phyloP scores from a whole-genome alignment of 768 basidiomycete genomes.

The Lentinula sp. region DNA sequence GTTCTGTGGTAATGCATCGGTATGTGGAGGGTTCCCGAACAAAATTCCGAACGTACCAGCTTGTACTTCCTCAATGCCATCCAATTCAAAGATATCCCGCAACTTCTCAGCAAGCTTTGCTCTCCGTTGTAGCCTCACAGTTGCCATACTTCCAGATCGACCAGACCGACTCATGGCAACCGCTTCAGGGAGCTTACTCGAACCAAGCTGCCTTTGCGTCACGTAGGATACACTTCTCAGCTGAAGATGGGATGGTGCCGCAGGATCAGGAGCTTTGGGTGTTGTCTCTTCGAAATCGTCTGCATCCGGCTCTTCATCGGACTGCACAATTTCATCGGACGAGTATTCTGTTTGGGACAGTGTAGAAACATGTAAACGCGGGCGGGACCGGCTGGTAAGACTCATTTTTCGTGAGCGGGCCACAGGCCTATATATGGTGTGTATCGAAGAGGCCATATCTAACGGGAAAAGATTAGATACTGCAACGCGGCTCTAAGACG shows the following conservation, averaged over 20 bases:
- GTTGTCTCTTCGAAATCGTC: slow-evolving; percentile 55
- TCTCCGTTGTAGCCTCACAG: slow-evolving; percentile 64
- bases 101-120: slow-evolving; percentile 81
- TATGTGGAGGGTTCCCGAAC: slow-evolving; percentile 3
- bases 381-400: slow-evolving; percentile 16
- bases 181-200: neutral
- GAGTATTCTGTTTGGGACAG: slow-evolving; percentile 5
- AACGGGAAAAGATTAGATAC: slow-evolving; percentile 2
- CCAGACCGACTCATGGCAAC: slow-evolving; percentile 19
- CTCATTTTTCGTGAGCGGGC: slow-evolving; percentile 51
- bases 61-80: slow-evolving; percentile 78
- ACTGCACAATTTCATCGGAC: slow-evolving; percentile 24
- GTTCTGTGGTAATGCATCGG: slow-evolving; percentile 42
- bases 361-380: neutral
- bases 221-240: slow-evolving; percentile 3
- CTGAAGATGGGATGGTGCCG: slow-evolving; percentile 7
- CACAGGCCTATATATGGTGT: slow-evolving; percentile 79
- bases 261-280: slow-evolving; percentile 28
- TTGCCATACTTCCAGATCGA: slow-evolving; percentile 55
- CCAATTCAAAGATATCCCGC: slow-evolving; percentile 80
- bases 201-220: neutral
- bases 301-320: slow-evolving; percentile 40
- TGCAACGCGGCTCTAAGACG: neutral
- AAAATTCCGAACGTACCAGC: slow-evolving; percentile 37
- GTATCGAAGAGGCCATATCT: slow-evolving; percentile 79